phyloP scores from a whole-genome alignment of 305 asterid genomes.

The Ilex paraguariensis region DNA sequence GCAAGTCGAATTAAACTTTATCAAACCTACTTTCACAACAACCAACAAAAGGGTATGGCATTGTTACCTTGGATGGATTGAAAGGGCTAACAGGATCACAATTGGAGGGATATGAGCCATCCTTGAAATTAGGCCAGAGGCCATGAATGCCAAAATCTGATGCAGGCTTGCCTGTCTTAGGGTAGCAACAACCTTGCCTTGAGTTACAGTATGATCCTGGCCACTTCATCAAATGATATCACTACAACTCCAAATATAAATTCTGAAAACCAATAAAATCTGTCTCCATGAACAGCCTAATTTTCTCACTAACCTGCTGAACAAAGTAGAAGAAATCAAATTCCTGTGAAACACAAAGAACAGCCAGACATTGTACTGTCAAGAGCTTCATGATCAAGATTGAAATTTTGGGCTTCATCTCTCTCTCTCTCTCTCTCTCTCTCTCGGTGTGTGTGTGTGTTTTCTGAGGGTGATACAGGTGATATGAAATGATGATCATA shows the following conservation, averaged over 20 bases:
- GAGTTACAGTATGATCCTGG: constrained; percentile 56
- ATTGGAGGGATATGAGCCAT: constrained; percentile 46
- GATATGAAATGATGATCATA: too few species aligned
- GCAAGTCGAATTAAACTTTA: background rate
- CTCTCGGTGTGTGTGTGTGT: background rate
- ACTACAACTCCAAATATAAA: background rate
- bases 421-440: background rate
- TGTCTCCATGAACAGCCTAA: too few species aligned
- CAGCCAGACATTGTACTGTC: background rate
- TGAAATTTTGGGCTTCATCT: background rate
- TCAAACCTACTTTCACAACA: too few species aligned
- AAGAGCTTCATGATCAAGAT: background rate
- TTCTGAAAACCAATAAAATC: too few species aligned
- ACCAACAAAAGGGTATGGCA: background rate
- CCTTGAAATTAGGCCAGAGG: constrained; percentile 49
- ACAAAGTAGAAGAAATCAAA: constrained; percentile 2
- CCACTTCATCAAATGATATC: constrained; percentile 37
- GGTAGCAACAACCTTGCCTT: constrained; percentile 50
- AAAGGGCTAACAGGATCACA: constrained; percentile 36
- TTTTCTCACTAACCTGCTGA: background rate
- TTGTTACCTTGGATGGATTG: constrained; percentile 34
- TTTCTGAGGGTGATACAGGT: too few species aligned
- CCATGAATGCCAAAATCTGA: constrained; percentile 62
- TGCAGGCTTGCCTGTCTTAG: constrained; percentile 59
- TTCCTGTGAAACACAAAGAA: background rate